Evolutionary conservation across 106 monocot genomes (phyloP), one percentile per base, ranked within the genome.

Genomic region (Allium cepa): DNA sequence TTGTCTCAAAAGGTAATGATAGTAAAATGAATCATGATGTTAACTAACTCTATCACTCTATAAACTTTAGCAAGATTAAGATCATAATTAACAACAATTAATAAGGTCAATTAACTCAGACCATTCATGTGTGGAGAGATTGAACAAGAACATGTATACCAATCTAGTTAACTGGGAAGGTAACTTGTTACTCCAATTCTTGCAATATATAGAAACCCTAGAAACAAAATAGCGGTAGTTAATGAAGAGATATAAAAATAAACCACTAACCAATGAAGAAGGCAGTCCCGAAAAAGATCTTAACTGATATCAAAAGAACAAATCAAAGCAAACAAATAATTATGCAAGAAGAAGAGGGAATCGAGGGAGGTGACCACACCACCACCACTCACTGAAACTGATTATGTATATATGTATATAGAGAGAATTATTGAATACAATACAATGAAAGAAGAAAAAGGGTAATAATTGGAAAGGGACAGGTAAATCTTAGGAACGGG

Each of bases 391-490:
- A 59, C 26, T 17, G 13, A 7, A 17, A 10, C 26, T 18, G 16
- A 9, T 18, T 4, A 14, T 59, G 16, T 59, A n/a, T 17, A 26
- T 18, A 59, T 59, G 59, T 59, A 4, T 26, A 17, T 59, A 59
- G 17, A 17, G 10, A 18, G 59, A 17, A n/a, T 7, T 9, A 59
- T 59, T 18, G 26, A 18, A 18, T 59, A 14, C 11, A 26, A 59
- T 17, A 63, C 45, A 63, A 46, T 45, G 64, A 64, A 49, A 64
- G 67, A 16, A 64, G 17, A 10, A 22, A 51, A 51, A 26, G 18
- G 18, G 18, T 46, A 64, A 64, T 64, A n/a, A 66, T 22, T 9
- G 15, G 66, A 66, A 50, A 66, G 50, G 14, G 66, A 51, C 49
- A 51, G 50, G 26, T 50, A 22, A 51, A 16, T 49, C 17, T 53